phyloP scores from a whole-genome alignment of 768 basidiomycete species.

The Trametes elegans region DNA sequence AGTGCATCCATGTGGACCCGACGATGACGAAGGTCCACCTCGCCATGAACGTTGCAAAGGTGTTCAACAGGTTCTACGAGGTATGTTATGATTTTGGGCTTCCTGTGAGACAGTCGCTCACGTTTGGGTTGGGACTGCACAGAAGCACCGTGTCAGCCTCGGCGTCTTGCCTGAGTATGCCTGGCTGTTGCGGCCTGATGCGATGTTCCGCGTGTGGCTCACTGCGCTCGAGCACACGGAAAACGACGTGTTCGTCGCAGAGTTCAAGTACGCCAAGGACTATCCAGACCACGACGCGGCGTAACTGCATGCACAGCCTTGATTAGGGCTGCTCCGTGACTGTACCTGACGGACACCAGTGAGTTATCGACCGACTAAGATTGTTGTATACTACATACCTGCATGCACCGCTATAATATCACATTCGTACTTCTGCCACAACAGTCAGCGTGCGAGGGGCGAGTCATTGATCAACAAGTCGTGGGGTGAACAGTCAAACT shows the following conservation, averaged over 20 bases:
- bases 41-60: constrained; percentile 5
- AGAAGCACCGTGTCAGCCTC: not conserved
- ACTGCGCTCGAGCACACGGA: constrained; percentile 9
- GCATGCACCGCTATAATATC: too few relatives aligned
- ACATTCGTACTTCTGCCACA: too few relatives aligned
- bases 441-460: too few relatives aligned
- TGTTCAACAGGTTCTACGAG: constrained; percentile 12
- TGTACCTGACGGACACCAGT: too few relatives aligned
- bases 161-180: not conserved
- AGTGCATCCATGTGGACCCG: constrained; percentile 4
- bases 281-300: constrained; percentile 3
- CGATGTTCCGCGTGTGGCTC: constrained; percentile 12
- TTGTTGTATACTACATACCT: too few relatives aligned
- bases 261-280: constrained; percentile 11
- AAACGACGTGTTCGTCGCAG: constrained; percentile 7
- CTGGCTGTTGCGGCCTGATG: constrained; percentile 8
- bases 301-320: too few relatives aligned
- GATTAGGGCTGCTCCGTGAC: too few relatives aligned
- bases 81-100: not conserved
- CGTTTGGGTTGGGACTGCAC: not conserved
- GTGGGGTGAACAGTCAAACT: too few relatives aligned
- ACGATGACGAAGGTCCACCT: not conserved
- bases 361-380: too few relatives aligned
- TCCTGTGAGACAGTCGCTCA: too few relatives aligned
- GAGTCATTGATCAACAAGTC: too few relatives aligned